Base-by-base conservation (phyloP, 495 filamentous ascomycete genomes). In the Penicillium psychrofluorescens region DNA sequence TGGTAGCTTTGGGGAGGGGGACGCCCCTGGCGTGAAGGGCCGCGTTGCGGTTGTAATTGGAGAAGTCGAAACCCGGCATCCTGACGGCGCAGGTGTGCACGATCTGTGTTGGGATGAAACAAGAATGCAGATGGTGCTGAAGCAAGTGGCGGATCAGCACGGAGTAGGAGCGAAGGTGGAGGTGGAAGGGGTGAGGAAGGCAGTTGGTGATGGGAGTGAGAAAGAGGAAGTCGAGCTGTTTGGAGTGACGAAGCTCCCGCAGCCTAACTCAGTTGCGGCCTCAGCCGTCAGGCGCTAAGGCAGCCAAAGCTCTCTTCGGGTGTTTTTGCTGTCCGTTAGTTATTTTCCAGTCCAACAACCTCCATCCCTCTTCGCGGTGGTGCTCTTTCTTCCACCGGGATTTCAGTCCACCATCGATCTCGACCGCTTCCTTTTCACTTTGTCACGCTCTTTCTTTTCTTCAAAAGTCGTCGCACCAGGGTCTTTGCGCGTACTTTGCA, bases 41-140 rank as follows among this genome's bases (percentile, higher is more conserved):
- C 58, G 82, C 80, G 79, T 99, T 99, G 72, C 94, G 88, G 75
- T 95, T 90, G 79, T 95, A 88, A 76, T 97, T 97, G 60, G 88
- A 90, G 77, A 99, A 99, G 73, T 97, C 92, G 78, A 99, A 96
- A 76, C 94, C 94, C 50, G 86, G 81, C 94, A 99, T 98, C 54
- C 55, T 80, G 70, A 66, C 53, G 51, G 58, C 51, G 58, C 48
- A 46, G 46, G 49, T 41, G 22, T 22, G 22, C 22, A 22, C 22
- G 22, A 22, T 22, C 22, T 22, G 22, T 3, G 2, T 4, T 11
- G 12, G n/a, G 31, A 14, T 41, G 30, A 42, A 22, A 38, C 1
- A 28, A 13, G n/a, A 42, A 40, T 22, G 28, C 22, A 42, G 16
- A 31, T 6, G 38, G 15, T 30, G 22, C 22, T 22, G 22, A 22